Evolutionary conservation across 768 basidiomycete genomes (phyloP).

Genomic region (Favolaschia claudopus): DNA sequence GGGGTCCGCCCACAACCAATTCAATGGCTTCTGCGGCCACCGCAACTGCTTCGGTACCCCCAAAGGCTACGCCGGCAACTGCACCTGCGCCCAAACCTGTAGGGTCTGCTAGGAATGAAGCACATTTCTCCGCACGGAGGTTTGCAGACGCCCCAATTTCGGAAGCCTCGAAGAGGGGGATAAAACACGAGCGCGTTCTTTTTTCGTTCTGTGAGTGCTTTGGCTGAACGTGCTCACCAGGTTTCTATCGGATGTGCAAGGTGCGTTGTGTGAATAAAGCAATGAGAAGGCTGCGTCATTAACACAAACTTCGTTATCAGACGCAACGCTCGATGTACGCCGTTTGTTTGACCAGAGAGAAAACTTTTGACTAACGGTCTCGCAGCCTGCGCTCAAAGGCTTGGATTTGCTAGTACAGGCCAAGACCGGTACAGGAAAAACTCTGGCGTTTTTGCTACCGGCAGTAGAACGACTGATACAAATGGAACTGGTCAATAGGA

Average conservation of each 20-base stretch:
- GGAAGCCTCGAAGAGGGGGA: slow-evolving; percentile 46
- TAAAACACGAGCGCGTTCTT: slow-evolving; percentile 50
- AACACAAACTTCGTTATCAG: too few species aligned
- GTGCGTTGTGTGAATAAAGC: too few species aligned
- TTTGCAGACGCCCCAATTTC: slow-evolving; percentile 49
- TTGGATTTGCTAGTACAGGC: slow-evolving; percentile 58
- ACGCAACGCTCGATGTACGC: slow-evolving; percentile 50
- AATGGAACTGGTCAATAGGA: slow-evolving; percentile 35
- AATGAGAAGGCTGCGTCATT: too few species aligned
- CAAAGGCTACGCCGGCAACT: too few species aligned
- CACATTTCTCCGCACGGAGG: slow-evolving; percentile 38
- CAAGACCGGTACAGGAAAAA: slow-evolving; percentile 71
- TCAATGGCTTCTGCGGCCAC: slow-evolving; percentile 15
- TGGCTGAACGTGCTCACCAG: slow-evolving; percentile 29
- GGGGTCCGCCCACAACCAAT: background rate
- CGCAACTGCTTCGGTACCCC: background rate
- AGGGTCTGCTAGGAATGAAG: background rate
- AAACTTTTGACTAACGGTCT: background rate
- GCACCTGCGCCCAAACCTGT: too few species aligned
- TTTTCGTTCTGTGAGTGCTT: background rate
- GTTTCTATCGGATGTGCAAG: slow-evolving; percentile 57
- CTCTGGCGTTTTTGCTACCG: slow-evolving; percentile 79
- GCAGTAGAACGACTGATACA: slow-evolving; percentile 70
- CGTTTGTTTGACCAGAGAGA: background rate
- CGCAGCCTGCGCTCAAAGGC: slow-evolving; percentile 48